These are phyloP conservation scores for Mortierella alpina DNA, from an alignment of 192 early-diverging fungal species.

Conservation along the genomic window DNA sequence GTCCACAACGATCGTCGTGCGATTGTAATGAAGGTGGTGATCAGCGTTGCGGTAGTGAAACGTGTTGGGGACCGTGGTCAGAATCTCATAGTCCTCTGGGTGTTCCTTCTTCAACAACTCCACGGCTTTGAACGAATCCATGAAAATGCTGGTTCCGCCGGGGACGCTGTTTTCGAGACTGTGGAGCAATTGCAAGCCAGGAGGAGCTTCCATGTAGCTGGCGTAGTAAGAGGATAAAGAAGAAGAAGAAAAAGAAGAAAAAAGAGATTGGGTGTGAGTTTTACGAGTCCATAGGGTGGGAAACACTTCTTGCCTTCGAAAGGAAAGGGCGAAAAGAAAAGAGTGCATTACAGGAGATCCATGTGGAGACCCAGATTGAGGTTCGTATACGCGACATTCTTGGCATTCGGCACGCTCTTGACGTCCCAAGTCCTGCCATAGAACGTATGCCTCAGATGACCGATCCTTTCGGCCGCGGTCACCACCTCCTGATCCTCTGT, in stretches of 20 bases:
- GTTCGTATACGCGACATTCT: slow-evolving; percentile 88
- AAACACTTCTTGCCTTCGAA: no score
- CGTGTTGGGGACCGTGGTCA: slow-evolving; percentile 71
- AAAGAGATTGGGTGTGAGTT: background rate
- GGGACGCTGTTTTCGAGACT: slow-evolving; percentile 79
- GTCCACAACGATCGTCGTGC: slow-evolving; percentile 70
- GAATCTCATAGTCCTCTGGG: slow-evolving; percentile 70
- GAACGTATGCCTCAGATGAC: slow-evolving; percentile 76
- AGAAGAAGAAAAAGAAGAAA: background rate
- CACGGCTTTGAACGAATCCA: slow-evolving; percentile 79
- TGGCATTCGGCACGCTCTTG: slow-evolving; percentile 75
- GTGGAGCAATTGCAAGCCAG: slow-evolving; percentile 85
- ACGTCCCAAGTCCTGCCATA: slow-evolving; percentile 86
- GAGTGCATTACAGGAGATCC: slow-evolving; percentile 83
- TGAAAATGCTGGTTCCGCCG: slow-evolving; percentile 80
- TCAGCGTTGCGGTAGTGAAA: slow-evolving; percentile 86
- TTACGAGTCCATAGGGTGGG: background rate
- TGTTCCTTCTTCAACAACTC: slow-evolving; percentile 63
- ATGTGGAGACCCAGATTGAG: slow-evolving; percentile 86
- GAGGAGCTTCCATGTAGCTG: slow-evolving; percentile 84
- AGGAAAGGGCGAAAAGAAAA: background rate
- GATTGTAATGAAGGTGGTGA: slow-evolving; percentile 78
- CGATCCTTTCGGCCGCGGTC: slow-evolving; percentile 71
- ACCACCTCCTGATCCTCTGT: slow-evolving; percentile 66
- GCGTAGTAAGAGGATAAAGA: background rate